Evolutionary conservation across 2,329 filamentous ascomycete genomes (phyloP), one percentile per base, ranked within the genome.

Genomic region (Aspergillus tubingensis): DNA sequence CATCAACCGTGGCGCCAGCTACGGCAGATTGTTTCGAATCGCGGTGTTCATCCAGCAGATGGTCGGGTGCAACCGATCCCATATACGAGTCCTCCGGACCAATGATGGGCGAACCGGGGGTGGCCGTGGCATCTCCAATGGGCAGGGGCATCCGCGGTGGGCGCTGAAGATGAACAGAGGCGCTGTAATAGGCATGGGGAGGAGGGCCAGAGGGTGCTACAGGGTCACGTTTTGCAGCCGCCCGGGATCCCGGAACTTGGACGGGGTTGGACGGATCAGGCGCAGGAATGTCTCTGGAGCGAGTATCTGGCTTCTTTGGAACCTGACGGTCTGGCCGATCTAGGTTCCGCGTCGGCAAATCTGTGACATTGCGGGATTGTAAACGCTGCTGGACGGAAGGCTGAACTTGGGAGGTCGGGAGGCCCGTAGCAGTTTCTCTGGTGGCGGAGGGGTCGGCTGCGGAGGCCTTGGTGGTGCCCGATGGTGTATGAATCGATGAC

Each of bases 91-190:
- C 89, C 27, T 88, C 83, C 1, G 92, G 85, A 6, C 89, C 87
- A 63, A 94, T 86, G 65, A 96, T 94, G 57, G 94, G 94, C 48
- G 93, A 97, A 25, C 93, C 93, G 1, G 94, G 94, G 1, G 90
- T 92, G 68, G 95, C 89, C 13, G 91, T 85, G 74, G 96, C 92
- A 80, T 97, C 91, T 70, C 96, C 92, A 69, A 98, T 97, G 57
- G 94, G 93, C 61, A 98, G 85, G 60, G 94, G 94, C 70, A 98
- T 82, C 62, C 94, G 89, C 54, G 94, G 94, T 49, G 94, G 94
- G n/a, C 79, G 71, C 75, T 82, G 74, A 53, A 80, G 69, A 68
- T 80, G 74, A 55, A 76, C 70, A 13, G 75, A 75, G 5, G 74
- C 68, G 57, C 68, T 75, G 66, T 79, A 79, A 64, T 78, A 79